Conservation (phyloP, 805 yeast species). For the Zygoascus flipseniorum region DNA sequence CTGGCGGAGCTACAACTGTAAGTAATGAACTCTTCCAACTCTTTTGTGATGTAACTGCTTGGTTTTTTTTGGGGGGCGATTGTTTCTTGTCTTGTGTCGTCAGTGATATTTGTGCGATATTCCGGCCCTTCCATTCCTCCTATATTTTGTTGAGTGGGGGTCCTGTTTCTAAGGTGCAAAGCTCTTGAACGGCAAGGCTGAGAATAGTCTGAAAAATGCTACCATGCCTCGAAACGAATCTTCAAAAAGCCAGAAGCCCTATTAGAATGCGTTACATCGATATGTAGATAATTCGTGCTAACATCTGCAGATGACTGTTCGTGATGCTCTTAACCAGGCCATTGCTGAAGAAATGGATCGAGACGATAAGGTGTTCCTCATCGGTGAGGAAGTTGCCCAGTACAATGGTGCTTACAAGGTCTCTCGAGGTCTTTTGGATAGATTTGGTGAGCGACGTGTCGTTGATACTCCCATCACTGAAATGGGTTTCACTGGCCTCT, state of each 20-base stretch:
- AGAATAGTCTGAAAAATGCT: too few species aligned
- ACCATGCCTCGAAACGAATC: too few species aligned
- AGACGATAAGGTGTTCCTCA: slow-evolving; percentile 85
- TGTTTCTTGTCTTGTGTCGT: not conserved
- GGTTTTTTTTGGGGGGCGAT: not conserved
- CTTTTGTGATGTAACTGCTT: not conserved
- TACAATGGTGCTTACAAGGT: slow-evolving; percentile 99
- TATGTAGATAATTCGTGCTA: not conserved
- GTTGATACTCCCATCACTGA: slow-evolving; percentile 98
- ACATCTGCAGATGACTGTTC: slow-evolving; percentile 58
- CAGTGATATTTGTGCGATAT: not conserved
- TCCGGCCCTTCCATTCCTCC: not conserved
- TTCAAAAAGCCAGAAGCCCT: too few species aligned
- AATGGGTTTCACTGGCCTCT: slow-evolving; percentile 95
- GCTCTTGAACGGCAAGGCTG: too few species aligned
- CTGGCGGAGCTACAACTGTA: slow-evolving; percentile 27
- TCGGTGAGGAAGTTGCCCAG: slow-evolving; percentile 99
- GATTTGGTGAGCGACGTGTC: slow-evolving; percentile 89
- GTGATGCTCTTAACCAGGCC: slow-evolving; percentile 94
- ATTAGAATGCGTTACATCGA: not conserved
- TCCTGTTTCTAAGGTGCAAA: not conserved
- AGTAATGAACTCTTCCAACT: slow-evolving; percentile 7
- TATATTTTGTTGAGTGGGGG: not conserved
- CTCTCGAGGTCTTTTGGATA: slow-evolving; percentile 88
- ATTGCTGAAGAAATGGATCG: slow-evolving; percentile 96